Base-by-base conservation (phyloP, 2,329 filamentous ascomycete species). In the Lojkania enalia region DNA sequence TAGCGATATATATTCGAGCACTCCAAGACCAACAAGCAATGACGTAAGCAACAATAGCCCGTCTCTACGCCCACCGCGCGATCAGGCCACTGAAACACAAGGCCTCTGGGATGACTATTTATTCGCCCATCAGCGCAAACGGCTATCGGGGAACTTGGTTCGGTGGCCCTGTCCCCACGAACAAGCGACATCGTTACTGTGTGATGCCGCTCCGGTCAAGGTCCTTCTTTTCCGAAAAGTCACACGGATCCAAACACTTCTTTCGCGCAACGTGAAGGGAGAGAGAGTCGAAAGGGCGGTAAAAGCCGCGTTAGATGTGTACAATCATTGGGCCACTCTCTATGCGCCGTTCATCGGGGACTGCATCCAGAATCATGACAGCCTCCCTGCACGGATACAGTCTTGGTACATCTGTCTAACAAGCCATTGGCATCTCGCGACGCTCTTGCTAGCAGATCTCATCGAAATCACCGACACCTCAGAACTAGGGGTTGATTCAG, bases 401-500 rank as follows among this genome's bases (percentile, higher is more conserved):
- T 80, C 79, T 31, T 84, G 81, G 81, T 83, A 82, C 48, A 73
- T 81, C 12, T 77, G 80, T 40, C 72, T 84, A 18, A 69, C 75
- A 0, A 77, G 76, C 0, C 81, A 83, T 51, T 84, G 80, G 76
- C 77, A 82, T 50, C 74, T 83, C 2, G 81, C 75, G 2, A 72
- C 74, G 0, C 72, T 84, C 31, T 67, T 83, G 18, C 64, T 83
- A 3, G 77, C 79, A 23, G 80, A 84, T 44, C 59, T 77, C 3
- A 66, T 84, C 11, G 75, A 78, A 35, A 61, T 71, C 19, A 72
- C 81, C 16, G 80, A 83, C 39, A 66, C 71, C 31, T 57, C 58
- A 4, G 57, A 58, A 42, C 48, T 57, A 35, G 57, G 66, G 5
- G 14, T 54, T 3, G 56, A 54, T 35, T 40, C 48, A 21, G 46